Base-by-base conservation (phyloP, 345 rosid genomes). In the Linum usitatissimum region DNA sequence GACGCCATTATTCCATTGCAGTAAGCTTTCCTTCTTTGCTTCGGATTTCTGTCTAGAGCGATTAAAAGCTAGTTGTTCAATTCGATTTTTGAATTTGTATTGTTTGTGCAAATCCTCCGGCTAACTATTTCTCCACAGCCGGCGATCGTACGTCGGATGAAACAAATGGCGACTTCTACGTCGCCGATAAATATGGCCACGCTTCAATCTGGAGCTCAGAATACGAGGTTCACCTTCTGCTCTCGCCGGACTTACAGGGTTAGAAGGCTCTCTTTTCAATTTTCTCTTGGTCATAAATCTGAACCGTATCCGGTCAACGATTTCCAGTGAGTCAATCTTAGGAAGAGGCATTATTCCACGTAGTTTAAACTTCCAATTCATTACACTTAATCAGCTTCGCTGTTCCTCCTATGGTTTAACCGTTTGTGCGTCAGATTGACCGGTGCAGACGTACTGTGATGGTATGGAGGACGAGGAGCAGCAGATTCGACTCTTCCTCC, bases 381-480 rank as follows among this genome's bases (percentile, higher is more conserved):
- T n/a, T 2, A 8, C 49, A 14, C 49, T n/a, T 14, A 42, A 42
- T 42, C 15, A 42, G 49, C 14, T 42, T 42, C 9, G 49, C 12
- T 42, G 49, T 8, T 8, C 10, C 49, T 42, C 14, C 15, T 31
- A 31, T 31, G 36, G 49, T n/a, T 8, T 42, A 42, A 42, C 10
- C 49, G 49, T 13, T 42, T 55, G 4, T 54, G 49, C 38, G 9
- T 70, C 69, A 70, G 15, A 70, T 60, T 53, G 61, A 62, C 62
- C 70, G 14, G 18, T 67, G 65, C 77, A 86, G 96, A 83, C 78
- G 71, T 40, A 31, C n/a, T n/a, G n/a, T 31, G 36, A 71, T 71
- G 75, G 55, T 77, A n/a, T 84, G 89, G 91, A 56, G 75, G 60
- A 66, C 83, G 63, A 75, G 56, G 70, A 86, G 95, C 71, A 76